Base-by-base conservation (phyloP, 2,329 filamentous ascomycete species). In the Claviceps sp. region DNA sequence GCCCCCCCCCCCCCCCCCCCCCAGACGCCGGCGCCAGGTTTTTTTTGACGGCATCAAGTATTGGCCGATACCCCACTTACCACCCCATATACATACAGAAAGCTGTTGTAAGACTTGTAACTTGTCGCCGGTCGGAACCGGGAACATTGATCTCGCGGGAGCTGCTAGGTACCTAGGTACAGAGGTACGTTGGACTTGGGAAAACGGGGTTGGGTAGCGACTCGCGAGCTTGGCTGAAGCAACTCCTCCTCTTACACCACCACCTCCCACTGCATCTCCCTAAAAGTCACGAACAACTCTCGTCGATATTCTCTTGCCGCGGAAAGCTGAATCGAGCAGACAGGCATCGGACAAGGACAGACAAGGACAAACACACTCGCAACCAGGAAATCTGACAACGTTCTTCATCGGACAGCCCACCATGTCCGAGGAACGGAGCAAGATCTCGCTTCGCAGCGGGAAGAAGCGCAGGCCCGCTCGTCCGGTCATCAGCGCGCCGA, bases 381-480 rank as follows among this genome's bases (percentile, higher is more conserved):
- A 34, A 34, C 29, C 29, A 34, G 29, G 9, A 13, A 23, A 36
- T 14, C 29, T 36, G 29, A 43, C 17, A 43, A 11, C 22, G 14
- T 26, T 26, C 34, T 14, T 26, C 39, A 43, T 38, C 29, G 29
- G 29, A 26, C 39, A 2, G 52, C 53, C 46, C 62, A 61, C 52
- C 58, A 83, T 83, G 79, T 80, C 79, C 14, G 79, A 83, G 58
- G 78, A 81, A 59, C 72, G 74, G 57, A 75, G 72, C 64, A 80
- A 77, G 66, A 78, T 81, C 58, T 84, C 81, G 53, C 73, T 85
- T 52, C 74, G 81, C 40, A 82, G 73, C 63, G 78, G 77, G 29
- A 64, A 70, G 52, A 83, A 82, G 66, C 71, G 80, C 59, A 43
- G 53, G 48, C 53, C 53, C 23, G 40, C 40, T 39, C 76, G 79